These are phyloP conservation scores for Termitomyces sp. DNA, from an alignment of 768 basidiomycete species.

Conservation along the genomic window DNA sequence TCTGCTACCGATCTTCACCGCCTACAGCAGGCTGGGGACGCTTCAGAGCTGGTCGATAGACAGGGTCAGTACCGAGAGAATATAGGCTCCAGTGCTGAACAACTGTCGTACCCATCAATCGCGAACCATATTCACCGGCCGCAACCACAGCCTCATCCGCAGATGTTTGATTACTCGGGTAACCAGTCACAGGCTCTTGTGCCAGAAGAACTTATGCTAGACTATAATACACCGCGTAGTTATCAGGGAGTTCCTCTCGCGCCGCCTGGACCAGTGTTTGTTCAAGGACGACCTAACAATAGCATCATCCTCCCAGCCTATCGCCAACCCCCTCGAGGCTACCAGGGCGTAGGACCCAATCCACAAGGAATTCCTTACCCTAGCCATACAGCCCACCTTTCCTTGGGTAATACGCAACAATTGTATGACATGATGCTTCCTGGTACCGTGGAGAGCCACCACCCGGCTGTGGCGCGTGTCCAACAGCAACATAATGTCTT, in stretches of 20 bases:
- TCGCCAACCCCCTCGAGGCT: conserved; percentile 57
- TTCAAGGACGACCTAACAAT: conserved; percentile 48
- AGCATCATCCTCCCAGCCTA: conserved; percentile 42
- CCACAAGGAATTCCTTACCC: conserved; percentile 50
- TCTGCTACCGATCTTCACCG: conserved; percentile 71
- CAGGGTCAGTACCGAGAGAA: conserved; percentile 46
- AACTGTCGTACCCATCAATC: conserved; percentile 66
- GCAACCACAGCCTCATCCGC: conserved; percentile 37
- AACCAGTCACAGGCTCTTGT: conserved; percentile 26
- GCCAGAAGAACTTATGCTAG: conserved; percentile 41
- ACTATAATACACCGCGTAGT: conserved; percentile 54
- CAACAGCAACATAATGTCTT: conserved; percentile 77
- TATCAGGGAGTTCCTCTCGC: conserved; percentile 30
- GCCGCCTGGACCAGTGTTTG: conserved; percentile 36
- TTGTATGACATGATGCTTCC: conserved; percentile 78
- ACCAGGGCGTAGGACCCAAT: conserved; percentile 46
- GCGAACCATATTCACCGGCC: conserved; percentile 49
- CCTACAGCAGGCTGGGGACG: conserved; percentile 62
- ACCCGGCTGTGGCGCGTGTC: conserved; percentile 65
- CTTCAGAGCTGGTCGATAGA: conserved; percentile 28
- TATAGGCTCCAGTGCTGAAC: conserved; percentile 31
- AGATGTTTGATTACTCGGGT: conserved; percentile 46
- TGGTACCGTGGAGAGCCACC: conserved; percentile 42
- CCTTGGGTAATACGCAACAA: conserved; percentile 70
- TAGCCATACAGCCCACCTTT: conserved; percentile 59